Conservation (phyloP, 805 yeast genomes). For the Starmera amethionina region DNA sequence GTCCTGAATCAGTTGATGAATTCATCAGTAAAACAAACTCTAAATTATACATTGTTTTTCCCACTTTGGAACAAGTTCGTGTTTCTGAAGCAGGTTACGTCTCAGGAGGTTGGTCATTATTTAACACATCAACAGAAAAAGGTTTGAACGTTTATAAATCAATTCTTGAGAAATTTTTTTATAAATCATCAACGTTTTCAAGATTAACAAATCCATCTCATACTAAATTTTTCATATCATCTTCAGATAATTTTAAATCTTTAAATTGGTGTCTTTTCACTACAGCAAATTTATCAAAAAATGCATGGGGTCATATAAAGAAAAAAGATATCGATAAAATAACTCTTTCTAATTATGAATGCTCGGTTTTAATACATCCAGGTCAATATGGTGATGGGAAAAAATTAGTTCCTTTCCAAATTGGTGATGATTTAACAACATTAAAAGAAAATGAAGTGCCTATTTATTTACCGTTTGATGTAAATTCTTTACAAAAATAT, state of each 20-base stretch:
- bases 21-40: slow-evolving; percentile 20
- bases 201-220: slow-evolving; percentile 41
- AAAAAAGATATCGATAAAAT: slow-evolving; percentile 10
- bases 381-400: slow-evolving; percentile 10
- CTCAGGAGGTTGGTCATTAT: slow-evolving; percentile 43
- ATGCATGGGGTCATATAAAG: slow-evolving; percentile 65
- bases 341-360: slow-evolving; percentile 37
- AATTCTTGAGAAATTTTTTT: slow-evolving; percentile 29
- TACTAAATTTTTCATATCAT: slow-evolving; percentile 54
- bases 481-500: slow-evolving; percentile 38
- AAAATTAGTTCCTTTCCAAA: slow-evolving; percentile 33
- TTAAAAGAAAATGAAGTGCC: slow-evolving; percentile 8
- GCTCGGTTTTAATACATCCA: slow-evolving; percentile 39
- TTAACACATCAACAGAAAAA: slow-evolving; percentile 21
- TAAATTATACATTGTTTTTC: slow-evolving; percentile 31
- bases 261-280: slow-evolving; percentile 66
- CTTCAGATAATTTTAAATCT: slow-evolving; percentile 38
- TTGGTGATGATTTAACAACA: slow-evolving; percentile 21
- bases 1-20: slow-evolving; percentile 8
- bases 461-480: slow-evolving; percentile 41
- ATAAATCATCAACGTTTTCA: slow-evolving; percentile 20
- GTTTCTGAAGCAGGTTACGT: slow-evolving; percentile 32
- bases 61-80: slow-evolving; percentile 31
- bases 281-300: slow-evolving; percentile 64
- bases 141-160: slow-evolving; percentile 29